Base-by-base conservation (phyloP, 495 filamentous ascomycete genomes). In the Amphirosellinia nigrospora region DNA sequence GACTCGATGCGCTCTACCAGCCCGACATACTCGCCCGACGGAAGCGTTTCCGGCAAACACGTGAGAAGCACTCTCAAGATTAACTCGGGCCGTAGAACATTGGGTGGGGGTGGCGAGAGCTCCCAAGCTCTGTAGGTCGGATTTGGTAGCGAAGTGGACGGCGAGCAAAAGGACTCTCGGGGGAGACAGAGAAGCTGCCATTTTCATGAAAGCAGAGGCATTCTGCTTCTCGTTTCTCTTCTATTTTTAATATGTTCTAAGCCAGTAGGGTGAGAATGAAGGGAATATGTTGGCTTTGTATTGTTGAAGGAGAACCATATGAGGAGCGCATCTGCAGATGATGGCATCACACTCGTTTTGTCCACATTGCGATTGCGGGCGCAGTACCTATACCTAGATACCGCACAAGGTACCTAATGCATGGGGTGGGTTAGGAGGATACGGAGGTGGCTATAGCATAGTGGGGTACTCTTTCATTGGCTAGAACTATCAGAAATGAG, bases 51-150 rank as follows among this genome's bases (percentile, higher is more conserved):
- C 43, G 94, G 94, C 8, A 98, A 86, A 72, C 89, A 96, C 64
- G 91, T 96, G 68, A 98, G 85, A 69, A 97, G 80, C 61, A 98
- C 91, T 73, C 94, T 89, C 71, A 96, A 82, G 41, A 94, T 72
- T 53, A 92, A 85, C 68, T 92, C 91, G 13, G 87, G 83, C 23
- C 86, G 85, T 65, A 94, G 85, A 69, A 85, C 84, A 56, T 77
- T 77, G 75, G 83, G 70, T 90, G 86, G 63, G 83, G 61, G 87
- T 82, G 66, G 89, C 86, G 38, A 97, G 83, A 55, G 81, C 82
- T 69, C 85, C 85, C 70, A 98, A 80, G 62, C 83, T 82, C 59
- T 84, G 77, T 61, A 95, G 83, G 77, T 94, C 85, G 71, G 82
- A 80, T 60, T 79, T 80, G 64, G 81, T 80, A 43, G 89, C 86